Conservation (phyloP, 768 basidiomycete genomes). For the Guyanaporus albipodus region DNA sequence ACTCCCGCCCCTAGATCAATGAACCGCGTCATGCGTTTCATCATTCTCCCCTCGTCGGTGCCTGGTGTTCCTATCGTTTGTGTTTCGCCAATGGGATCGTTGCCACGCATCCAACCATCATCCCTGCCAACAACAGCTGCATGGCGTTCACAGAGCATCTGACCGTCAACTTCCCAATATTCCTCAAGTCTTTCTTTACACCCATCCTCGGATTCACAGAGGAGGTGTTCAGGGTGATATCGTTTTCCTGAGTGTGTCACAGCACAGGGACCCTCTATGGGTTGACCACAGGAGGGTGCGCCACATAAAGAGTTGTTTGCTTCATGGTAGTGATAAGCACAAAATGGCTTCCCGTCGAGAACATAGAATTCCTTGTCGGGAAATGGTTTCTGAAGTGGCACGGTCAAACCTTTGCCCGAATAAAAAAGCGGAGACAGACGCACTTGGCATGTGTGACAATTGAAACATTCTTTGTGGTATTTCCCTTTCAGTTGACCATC, state of each 20-base stretch:
- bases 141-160: constrained; percentile 86
- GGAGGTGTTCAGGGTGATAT: constrained; percentile 86
- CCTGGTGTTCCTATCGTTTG: constrained; percentile 8
- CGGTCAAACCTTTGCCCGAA: not conserved
- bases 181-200: constrained; percentile 64
- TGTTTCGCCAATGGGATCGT: constrained; percentile 9
- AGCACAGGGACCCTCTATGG: constrained; percentile 92
- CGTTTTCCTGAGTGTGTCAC: constrained; percentile 76
- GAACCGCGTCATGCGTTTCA: constrained; percentile 76
- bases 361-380: constrained; percentile 92
- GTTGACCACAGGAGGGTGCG: constrained; percentile 71
- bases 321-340: constrained; percentile 91
- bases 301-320: constrained; percentile 87
- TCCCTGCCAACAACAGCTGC: constrained; percentile 36
- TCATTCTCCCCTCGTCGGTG: constrained; percentile 48
- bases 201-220: constrained; percentile 64
- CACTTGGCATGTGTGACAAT: constrained; percentile 79
- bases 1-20: constrained; percentile 56
- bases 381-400: constrained; percentile 65
- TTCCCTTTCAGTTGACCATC: constrained; percentile 96
- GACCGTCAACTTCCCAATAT: constrained; percentile 86
- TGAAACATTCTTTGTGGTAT: constrained; percentile 90
- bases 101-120: constrained; percentile 16
- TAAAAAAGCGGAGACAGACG: constrained; percentile 19
- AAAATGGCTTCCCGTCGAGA: constrained; percentile 84